Evolutionary conservation across 2,329 filamentous ascomycete species (phyloP).

Genomic region (Colletotrichum falcatum): DNA sequence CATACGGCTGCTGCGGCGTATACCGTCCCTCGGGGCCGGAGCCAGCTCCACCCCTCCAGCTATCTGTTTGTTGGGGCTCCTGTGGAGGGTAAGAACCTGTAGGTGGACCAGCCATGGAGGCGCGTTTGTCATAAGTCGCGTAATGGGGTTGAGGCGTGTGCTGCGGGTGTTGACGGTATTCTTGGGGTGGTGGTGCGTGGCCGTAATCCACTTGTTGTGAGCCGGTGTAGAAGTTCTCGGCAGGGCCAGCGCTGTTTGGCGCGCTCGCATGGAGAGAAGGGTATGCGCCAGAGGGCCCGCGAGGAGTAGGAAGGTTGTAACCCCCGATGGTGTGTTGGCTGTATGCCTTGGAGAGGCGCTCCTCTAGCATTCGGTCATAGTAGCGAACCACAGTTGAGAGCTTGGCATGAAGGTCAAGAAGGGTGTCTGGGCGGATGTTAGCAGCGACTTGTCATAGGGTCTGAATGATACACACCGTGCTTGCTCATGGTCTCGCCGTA

Average conservation of each 20-base stretch:
- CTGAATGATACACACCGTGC: constrained; percentile 73
- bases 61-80: constrained; percentile 61
- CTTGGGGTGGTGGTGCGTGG: constrained; percentile 62
- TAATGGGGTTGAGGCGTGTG: constrained; percentile 57
- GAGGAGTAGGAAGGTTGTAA: constrained; percentile 68
- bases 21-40: constrained; percentile 49
- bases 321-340: constrained; percentile 79
- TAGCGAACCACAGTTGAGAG: constrained; percentile 96
- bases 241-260: constrained; percentile 62
- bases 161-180: constrained; percentile 60
- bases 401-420: constrained; percentile 94
- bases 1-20: constrained; percentile 49
- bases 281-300: constrained; percentile 73
- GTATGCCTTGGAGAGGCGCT: constrained; percentile 92
- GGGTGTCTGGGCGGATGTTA: constrained; percentile 74
- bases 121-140: constrained; percentile 57
- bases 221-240: constrained; percentile 86
- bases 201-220: constrained; percentile 64
- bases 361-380: constrained; percentile 98
- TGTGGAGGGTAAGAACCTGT: constrained; percentile 59
- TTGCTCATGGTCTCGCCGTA: constrained; percentile 99
- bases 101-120: constrained; percentile 54
- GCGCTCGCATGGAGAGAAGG: constrained; percentile 73
- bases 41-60: constrained; percentile 58
- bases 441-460: constrained; percentile 24